Base-by-base conservation (phyloP, 2,329 filamentous ascomycete species). In the Phoma sp. region DNA sequence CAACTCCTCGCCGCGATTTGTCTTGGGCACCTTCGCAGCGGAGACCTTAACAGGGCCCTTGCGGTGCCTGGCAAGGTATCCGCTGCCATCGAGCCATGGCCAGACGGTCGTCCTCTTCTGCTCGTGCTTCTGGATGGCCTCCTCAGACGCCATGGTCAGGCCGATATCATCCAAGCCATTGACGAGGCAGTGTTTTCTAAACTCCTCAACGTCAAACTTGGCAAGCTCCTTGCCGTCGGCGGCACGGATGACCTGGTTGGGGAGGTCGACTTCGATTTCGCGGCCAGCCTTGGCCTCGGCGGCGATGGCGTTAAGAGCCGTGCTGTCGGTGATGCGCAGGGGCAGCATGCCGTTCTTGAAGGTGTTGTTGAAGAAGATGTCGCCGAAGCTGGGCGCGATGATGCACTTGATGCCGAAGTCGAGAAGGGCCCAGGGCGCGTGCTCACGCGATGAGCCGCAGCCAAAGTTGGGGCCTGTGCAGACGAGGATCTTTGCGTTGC, bases 321-420 rank as follows among this genome's bases (percentile, higher is more conserved):
- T 80, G 61, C 86, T 77, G 74, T 93, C 86, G 29, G 83, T 79
- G 71, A 98, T 89, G 55, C 83, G 78, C 57, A 98, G 86, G 42
- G 93, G 93, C 60, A 98, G 82, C 95, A 98, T 98, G 80, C 93
- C 93, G 80, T 99, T 99, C 84, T 99, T 98, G 85, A 97, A 98
- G n/a, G 90, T 95, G 82, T 99, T 99, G 86, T 96, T 97, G 86
- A 93, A 96, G 86, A 97, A 97, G 76, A 99, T 99, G 71, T 96
- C 91, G 54, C 89, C 90, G 64, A 85, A 90, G 1, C 89, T 93
- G 1, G 91, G 91, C 1, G 93, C 95, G 65, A 98, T 96, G 69
- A 98, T 83, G 74, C 89, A 93, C 73, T 89, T 91, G 79, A 99
- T 96, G 64, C 95, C 95, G 67, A 98, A 98, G 78, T 98, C 95